phyloP scores from a whole-genome alignment of 2,329 filamentous ascomycete genomes.

The Clonostachys chloroleuca region DNA sequence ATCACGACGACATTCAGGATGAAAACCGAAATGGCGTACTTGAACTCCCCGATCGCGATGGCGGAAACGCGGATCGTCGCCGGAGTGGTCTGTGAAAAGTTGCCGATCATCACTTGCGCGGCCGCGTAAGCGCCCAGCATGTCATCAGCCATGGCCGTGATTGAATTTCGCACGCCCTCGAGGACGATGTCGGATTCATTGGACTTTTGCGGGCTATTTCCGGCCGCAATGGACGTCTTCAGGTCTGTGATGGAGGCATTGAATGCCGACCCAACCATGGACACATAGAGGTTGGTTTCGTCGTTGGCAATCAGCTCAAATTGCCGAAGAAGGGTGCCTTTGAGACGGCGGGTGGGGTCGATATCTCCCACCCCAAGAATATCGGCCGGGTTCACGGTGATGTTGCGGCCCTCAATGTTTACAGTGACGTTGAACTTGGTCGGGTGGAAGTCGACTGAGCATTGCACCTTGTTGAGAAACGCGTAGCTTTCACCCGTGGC shows the following conservation, averaged over 20 bases:
- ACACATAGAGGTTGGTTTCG: slow-evolving; percentile 26
- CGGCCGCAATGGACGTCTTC: not conserved
- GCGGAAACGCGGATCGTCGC: not conserved
- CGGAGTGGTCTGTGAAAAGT: not conserved
- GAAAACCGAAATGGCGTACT: not conserved
- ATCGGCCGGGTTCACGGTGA: not conserved
- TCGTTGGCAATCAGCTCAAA: slow-evolving; percentile 27
- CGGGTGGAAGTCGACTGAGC: not conserved
- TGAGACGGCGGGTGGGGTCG: not conserved
- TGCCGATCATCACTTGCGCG: not conserved
- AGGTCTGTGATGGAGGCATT: slow-evolving; percentile 18
- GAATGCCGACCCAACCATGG: slow-evolving; percentile 24
- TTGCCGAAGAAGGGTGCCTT: slow-evolving; percentile 16
- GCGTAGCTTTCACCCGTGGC: not conserved
- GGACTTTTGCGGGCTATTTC: not conserved
- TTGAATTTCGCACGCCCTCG: not conserved
- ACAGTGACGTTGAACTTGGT: not conserved
- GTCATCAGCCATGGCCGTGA: not conserved
- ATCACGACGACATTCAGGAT: slow-evolving; percentile 1
- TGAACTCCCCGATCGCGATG: not conserved
- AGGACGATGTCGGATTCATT: not conserved
- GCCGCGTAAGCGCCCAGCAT: slow-evolving; percentile 1
- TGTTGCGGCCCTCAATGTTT: not conserved
- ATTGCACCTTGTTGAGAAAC: not conserved
- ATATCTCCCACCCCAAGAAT: not conserved